These are phyloP conservation scores for Coemansia sp. DNA, from an alignment of 371 early-diverging fungal genomes.

Conservation along the genomic window DNA sequence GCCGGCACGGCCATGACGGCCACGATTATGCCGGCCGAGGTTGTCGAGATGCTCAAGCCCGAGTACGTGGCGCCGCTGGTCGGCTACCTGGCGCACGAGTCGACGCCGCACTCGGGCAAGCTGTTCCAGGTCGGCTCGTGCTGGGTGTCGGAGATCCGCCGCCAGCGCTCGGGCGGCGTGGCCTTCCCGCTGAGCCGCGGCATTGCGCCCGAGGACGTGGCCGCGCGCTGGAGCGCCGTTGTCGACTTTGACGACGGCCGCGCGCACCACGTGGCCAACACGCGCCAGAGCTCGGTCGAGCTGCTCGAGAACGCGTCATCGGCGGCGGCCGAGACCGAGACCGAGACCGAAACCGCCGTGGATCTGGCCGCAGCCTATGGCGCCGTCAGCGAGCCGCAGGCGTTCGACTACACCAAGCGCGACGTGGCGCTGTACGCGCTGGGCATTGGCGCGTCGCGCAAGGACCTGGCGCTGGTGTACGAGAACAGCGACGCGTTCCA, in stretches of 20 bases:
- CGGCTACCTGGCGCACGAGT: slow-evolving; percentile 65
- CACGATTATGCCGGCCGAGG: slow-evolving; percentile 74
- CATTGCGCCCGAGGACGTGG: slow-evolving; percentile 65
- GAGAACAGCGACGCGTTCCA: slow-evolving; percentile 80
- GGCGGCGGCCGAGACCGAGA: slow-evolving; percentile 22
- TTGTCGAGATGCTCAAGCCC: slow-evolving; percentile 77
- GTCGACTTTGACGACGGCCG: slow-evolving; percentile 91
- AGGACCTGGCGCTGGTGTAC: slow-evolving; percentile 85
- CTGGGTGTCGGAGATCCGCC: slow-evolving; percentile 69
- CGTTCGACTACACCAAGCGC: slow-evolving; percentile 74
- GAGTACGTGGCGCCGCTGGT: slow-evolving; percentile 79
- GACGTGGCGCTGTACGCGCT: slow-evolving; percentile 94
- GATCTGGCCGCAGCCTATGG: slow-evolving; percentile 68
- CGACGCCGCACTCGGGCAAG: slow-evolving; percentile 58
- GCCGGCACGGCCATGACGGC: slow-evolving; percentile 81
- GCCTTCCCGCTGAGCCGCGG: slow-evolving; percentile 62
- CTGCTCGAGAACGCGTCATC: slow-evolving; percentile 45
- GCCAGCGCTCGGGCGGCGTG: slow-evolving; percentile 70
- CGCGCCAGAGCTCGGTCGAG: slow-evolving; percentile 46
- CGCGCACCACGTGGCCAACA: slow-evolving; percentile 55
- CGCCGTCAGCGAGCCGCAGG: slow-evolving; percentile 54
- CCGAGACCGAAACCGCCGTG: slow-evolving; percentile 50
- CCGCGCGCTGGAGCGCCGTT: slow-evolving; percentile 51
- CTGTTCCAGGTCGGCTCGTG: slow-evolving; percentile 75
- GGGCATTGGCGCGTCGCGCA: slow-evolving; percentile 87